Base-by-base conservation (phyloP, 1,139 yeast genomes). In the Hyphopichia buzzinii region DNA sequence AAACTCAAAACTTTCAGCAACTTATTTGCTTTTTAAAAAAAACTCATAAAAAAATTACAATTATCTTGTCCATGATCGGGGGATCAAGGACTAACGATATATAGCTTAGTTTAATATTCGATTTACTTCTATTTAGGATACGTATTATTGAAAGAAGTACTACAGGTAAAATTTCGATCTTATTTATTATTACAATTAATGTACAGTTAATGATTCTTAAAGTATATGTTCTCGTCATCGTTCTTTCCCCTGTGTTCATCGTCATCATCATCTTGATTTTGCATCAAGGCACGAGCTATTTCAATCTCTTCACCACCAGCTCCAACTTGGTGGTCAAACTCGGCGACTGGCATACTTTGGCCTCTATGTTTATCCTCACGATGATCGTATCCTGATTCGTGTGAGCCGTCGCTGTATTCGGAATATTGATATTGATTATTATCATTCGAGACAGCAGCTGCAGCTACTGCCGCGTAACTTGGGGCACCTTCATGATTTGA, bases 221-320 rank as follows among this genome's bases (percentile, higher is more conserved):
- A 57, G 36, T 59, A 62, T 42, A 60, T 53, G 40, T 59, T 45
- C 17, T 51, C 62, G 35, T 56, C 56, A 11, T 37, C 43, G 16
- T 14, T 29, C 24, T 11, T 25, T 10, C 29, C 30, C 17, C 31
- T n/a, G 21, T 30, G 22, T 27, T 39, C 39, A 21, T 39, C 29
- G 12, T 33, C 33, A 26, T 12, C 29, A 13, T 44, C 54, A 44
- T 52, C 31, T 48, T 75, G 77, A 1, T 84, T 83, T 44, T 79
- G 82, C 33, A 80, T 78, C 47, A 81, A 61, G 0, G 84, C 86
- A 32, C 84, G 60, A 0, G 86, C 86, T 44, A 81, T 81, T 37
- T 79, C 84, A 25, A 79, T 75, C 44, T 79, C 85, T 34, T 74
- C 79, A 2, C 62, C 64, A 2, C 77, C 72, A 1, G 72, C 80